These are phyloP conservation scores for Pichia sp. DNA, from an alignment of 1,139 yeast genomes.

Conservation along the genomic window DNA sequence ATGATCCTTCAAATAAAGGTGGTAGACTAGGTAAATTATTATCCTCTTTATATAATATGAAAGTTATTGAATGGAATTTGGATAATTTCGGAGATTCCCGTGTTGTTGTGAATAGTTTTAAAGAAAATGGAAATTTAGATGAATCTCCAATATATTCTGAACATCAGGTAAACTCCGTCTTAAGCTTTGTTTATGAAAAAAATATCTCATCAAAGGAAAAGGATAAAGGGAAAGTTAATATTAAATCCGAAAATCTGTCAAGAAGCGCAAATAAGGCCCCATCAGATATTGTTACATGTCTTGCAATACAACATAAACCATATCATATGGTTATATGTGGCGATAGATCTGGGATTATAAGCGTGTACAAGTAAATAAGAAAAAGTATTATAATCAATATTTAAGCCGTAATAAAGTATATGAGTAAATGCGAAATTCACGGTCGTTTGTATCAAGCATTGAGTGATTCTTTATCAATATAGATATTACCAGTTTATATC, in stretches of 20 bases:
- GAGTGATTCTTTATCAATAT: no score
- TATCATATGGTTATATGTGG: conserved; percentile 57
- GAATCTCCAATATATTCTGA: conserved; percentile 29
- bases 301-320: conserved; percentile 44
- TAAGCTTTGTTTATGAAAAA: conserved; percentile 32
- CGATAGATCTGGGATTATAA: conserved; percentile 57
- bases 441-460: no score
- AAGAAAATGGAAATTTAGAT: conserved; percentile 3
- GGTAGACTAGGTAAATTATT: conserved; percentile 25
- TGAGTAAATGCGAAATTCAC: no score
- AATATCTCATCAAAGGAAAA: conserved; percentile 9
- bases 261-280: conserved; percentile 34
- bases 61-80: conserved; percentile 45
- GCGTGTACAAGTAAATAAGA: conserved; percentile 33
- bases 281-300: conserved; percentile 45
- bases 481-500: no score
- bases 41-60: conserved; percentile 35
- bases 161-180: conserved; percentile 32
- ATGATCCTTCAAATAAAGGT: conserved; percentile 18
- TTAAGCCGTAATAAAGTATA: no score
- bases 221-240: conserved; percentile 25
- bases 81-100: conserved; percentile 35
- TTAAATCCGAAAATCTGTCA: no score
- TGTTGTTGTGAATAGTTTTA: conserved; percentile 30
- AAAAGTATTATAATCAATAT: no score